A percentile compares a stretch with the other conserved stretches of the same genome.
These are phyloP conservation scores for Colletotrichum somersetense DNA, from an alignment of 2,329 filamentous ascomycete genomes.

Conservation along the genomic window DNA sequence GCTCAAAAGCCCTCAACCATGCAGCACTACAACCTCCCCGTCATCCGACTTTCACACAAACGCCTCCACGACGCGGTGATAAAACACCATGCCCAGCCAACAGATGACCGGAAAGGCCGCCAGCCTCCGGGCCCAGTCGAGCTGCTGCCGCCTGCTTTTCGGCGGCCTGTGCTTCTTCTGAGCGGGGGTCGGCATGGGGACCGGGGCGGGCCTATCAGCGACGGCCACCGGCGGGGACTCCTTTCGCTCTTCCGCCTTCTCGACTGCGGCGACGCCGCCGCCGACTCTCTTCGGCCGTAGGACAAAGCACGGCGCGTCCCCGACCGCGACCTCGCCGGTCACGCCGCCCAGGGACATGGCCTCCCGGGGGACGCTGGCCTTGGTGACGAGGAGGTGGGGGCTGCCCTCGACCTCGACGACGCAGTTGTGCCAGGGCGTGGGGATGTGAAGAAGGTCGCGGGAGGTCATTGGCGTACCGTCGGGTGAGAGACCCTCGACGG, in stretches of 20 bases:
- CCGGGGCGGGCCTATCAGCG: not conserved
- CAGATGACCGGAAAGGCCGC: constrained; percentile 29
- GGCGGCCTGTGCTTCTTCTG: constrained; percentile 16
- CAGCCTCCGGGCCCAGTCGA: constrained; percentile 37
- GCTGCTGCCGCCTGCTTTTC: not conserved
- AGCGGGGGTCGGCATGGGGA: not conserved
- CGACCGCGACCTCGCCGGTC: constrained; percentile 18
- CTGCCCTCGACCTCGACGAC: constrained; percentile 48
- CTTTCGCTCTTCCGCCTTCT: not conserved
- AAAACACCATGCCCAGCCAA: constrained; percentile 31
- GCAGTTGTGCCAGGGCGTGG: constrained; percentile 60
- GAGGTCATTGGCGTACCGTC: constrained; percentile 40
- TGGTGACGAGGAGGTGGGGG: constrained; percentile 43
- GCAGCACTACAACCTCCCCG: constrained; percentile 8
- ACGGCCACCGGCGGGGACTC: not conserved
- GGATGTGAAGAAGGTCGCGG: constrained; percentile 50
- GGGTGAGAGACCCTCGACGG: constrained; percentile 50
- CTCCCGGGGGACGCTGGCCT: constrained; percentile 40
- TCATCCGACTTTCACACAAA: constrained; percentile 16
- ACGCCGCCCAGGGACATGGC: constrained; percentile 37
- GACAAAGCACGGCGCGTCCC: constrained; percentile 23
- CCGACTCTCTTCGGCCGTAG: constrained; percentile 7
- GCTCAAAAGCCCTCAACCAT: not conserved
- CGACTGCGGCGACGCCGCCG: not conserved
- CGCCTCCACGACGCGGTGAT: constrained; percentile 30